Evolutionary conservation across 2,329 filamentous ascomycete genomes (phyloP).

Genomic region (Paramyrothecium sp.): DNA sequence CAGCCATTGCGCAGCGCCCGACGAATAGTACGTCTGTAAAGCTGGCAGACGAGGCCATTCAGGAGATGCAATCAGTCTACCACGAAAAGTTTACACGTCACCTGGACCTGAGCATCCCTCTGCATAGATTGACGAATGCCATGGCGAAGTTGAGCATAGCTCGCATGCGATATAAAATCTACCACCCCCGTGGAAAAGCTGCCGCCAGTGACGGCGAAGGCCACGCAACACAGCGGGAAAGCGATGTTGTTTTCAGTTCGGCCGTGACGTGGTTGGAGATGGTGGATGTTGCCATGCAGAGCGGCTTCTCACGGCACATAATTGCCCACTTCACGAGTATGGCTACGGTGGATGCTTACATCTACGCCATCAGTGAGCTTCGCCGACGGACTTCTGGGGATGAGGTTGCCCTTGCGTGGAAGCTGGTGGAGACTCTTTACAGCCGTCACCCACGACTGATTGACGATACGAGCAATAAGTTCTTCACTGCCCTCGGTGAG

Average conservation of each 20-base stretch:
- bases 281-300: slow-evolving; percentile 13
- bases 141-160: slow-evolving; percentile 22
- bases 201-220: neutral
- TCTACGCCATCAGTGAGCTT: slow-evolving; percentile 29
- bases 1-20: slow-evolving; percentile 8
- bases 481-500: slow-evolving; percentile 11
- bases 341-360: slow-evolving; percentile 25
- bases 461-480: neutral
- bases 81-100: slow-evolving; percentile 14
- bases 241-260: slow-evolving; percentile 20
- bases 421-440: slow-evolving; percentile 21
- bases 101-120: slow-evolving; percentile 23
- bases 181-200: slow-evolving; percentile 21
- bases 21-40: slow-evolving; percentile 6
- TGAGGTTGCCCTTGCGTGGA: slow-evolving; percentile 21
- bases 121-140: slow-evolving; percentile 18
- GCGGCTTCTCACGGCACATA: slow-evolving; percentile 25
- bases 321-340: slow-evolving; percentile 23
- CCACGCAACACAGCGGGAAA: slow-evolving; percentile 15
- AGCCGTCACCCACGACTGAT: slow-evolving; percentile 15
- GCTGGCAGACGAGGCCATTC: slow-evolving; percentile 18
- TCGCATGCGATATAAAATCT: slow-evolving; percentile 25
- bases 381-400: slow-evolving; percentile 13
- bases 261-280: slow-evolving; percentile 20
- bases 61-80: slow-evolving; percentile 23